Percentiles rank a stretch among this genome's conserved stretches.
These are phyloP conservation scores for Hericium erinaceus DNA, from an alignment of 768 basidiomycete genomes.

Conservation along the genomic window DNA sequence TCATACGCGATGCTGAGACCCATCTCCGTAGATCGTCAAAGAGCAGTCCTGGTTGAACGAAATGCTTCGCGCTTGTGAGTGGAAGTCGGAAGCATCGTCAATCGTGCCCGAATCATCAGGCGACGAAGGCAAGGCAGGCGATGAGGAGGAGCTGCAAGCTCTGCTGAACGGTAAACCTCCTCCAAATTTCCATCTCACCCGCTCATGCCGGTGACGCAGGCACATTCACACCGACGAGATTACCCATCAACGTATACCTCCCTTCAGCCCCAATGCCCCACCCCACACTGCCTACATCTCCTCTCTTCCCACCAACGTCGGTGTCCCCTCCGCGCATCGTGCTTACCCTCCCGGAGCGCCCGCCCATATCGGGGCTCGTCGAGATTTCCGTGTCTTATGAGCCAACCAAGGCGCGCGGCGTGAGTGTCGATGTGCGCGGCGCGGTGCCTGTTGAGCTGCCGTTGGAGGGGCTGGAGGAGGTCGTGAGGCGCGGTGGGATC, in stretches of 20 bases:
- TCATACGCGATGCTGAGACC: constrained; percentile 1
- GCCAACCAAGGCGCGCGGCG: constrained; percentile 41
- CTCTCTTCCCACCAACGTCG: constrained; percentile 21
- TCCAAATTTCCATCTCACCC: background rate
- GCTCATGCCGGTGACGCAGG: constrained; percentile 26
- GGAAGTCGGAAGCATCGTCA: constrained; percentile 35
- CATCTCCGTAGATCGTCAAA: constrained; percentile 45
- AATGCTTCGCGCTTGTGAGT: constrained; percentile 47
- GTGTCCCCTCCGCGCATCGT: constrained; percentile 31
- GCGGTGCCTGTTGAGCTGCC: constrained; percentile 40
- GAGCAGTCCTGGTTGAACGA: constrained; percentile 86
- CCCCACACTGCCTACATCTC: constrained; percentile 9
- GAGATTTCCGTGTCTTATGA: constrained; percentile 59
- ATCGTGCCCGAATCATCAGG: constrained; percentile 3
- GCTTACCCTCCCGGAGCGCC: constrained; percentile 57
- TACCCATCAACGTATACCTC: constrained; percentile 67
- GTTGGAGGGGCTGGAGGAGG: constrained; percentile 53
- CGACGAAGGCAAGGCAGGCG: constrained; percentile 25
- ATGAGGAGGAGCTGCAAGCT: constrained; percentile 51
- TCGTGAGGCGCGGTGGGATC: constrained; percentile 61
- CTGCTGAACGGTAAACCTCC: constrained; percentile 46
- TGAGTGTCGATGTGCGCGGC: constrained; percentile 48
- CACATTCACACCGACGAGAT: constrained; percentile 42
- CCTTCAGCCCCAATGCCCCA: constrained; percentile 27
- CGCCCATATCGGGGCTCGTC: constrained; percentile 55